Base-by-base conservation (phyloP, 495 filamentous ascomycete species). In the Xylaria scruposa region DNA sequence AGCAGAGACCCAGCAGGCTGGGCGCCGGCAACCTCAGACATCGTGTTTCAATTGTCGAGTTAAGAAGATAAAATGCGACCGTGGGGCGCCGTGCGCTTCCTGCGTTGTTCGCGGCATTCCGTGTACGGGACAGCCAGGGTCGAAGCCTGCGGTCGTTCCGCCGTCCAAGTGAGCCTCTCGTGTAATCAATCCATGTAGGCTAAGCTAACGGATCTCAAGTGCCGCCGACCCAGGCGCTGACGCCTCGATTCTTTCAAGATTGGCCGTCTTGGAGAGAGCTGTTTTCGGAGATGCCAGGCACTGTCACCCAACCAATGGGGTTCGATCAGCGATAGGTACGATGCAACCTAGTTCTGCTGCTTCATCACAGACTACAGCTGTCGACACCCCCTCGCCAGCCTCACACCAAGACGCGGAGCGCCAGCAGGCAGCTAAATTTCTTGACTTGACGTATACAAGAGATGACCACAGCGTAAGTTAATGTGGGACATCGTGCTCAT, bases 61-160 rank as follows among this genome's bases (percentile, higher is more conserved):
- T 8, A 80, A 81, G 56, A 87, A 87, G 72, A 76, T 85, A 36
- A 82, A 82, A 64, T 87, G 84, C 72, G 85, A 86, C 72, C 79
- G 81, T 24, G 72, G 72, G 21, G 62, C 73, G 46, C 85, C 84
- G 7, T 87, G 85, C 68, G 75, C 42, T 2, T 74, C 66, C 19
- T 79, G 77, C 42, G 65, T 61, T 9, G 33, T 72, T 0, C 77
- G 77, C 0, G 51, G 63, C 1, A 31, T 70, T 31, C 38, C 66
- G 10, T 77, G 76, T n/a, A 49, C 73, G 17, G 69, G 71, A 13
- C 71, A 67, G 8, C 29, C 38, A 9, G 44, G 3, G 31, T 7
- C 47, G 26, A 17, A 51, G 4, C 54, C 44, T 21, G 40, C 29
- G 21, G 72, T 21, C 24, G 70, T 54, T 24, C 64, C 58, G 15